Evolutionary conservation across 805 yeast species (phyloP).

Genomic region (Wickerhamomyces alni): DNA sequence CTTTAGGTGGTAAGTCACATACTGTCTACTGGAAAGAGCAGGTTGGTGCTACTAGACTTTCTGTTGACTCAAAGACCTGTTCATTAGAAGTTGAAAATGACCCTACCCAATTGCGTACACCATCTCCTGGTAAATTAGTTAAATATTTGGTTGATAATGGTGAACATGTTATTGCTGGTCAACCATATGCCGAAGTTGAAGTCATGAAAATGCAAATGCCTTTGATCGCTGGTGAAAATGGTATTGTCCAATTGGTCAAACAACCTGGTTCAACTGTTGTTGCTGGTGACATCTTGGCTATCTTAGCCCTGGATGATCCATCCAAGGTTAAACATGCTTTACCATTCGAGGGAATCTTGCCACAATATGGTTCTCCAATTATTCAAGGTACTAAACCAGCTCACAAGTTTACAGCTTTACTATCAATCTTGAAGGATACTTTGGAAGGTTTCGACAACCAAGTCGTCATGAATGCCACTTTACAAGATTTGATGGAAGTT

Average conservation of each 20-base stretch:
- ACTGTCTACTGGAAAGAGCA: constrained; percentile 98
- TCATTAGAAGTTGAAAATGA: constrained; percentile 92
- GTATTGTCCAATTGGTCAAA: constrained; percentile 85
- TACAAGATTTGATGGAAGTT: constrained; percentile 64
- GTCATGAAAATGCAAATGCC: constrained; percentile 99
- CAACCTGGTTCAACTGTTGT: constrained; percentile 97
- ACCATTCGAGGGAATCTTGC: constrained; percentile 92
- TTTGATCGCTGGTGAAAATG: constrained; percentile 86
- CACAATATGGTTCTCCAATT: constrained; percentile 79
- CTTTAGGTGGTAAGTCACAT: constrained; percentile 90
- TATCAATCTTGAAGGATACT: constrained; percentile 66
- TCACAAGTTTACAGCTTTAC: constrained; percentile 58
- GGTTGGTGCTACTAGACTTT: constrained; percentile 88
- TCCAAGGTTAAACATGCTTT: constrained; percentile 94
- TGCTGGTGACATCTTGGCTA: constrained; percentile 97
- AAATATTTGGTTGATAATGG: constrained; percentile 92
- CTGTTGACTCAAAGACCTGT: constrained; percentile 94
- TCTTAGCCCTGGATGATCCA: constrained; percentile 91
- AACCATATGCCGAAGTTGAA: constrained; percentile 96
- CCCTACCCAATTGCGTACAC: constrained; percentile 97
- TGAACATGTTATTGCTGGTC: constrained; percentile 86
- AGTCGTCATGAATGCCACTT: constrained; percentile 82
- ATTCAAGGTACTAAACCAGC: constrained; percentile 80
- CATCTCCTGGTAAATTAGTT: constrained; percentile 97
- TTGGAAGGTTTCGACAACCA: constrained; percentile 93